A percentile compares a stretch with the other conserved stretches of the same genome.
phyloP scores from a whole-genome alignment of 306 rosid species.

The Biancaea sappan region DNA sequence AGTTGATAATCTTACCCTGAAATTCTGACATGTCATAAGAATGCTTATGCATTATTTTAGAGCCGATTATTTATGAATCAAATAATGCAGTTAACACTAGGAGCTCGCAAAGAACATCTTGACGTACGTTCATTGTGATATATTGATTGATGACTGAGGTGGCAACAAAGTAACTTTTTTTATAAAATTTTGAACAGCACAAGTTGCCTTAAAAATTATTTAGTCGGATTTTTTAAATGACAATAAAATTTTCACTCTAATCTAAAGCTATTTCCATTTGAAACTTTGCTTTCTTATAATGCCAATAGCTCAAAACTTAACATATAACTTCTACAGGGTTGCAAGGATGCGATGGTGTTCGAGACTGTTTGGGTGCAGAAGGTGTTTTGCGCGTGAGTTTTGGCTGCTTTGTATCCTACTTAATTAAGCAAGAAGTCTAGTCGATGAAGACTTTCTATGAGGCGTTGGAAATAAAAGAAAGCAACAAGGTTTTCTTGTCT shows the following conservation, averaged over 20 bases:
- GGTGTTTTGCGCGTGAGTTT: slow-evolving; percentile 98
- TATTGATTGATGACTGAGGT: slow-evolving; percentile 11
- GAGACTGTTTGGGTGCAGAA: slow-evolving; percentile 88
- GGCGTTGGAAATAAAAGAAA: not conserved
- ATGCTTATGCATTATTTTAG: slow-evolving; percentile 18
- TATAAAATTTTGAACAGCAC: not conserved
- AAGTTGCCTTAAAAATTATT: not conserved
- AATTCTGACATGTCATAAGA: slow-evolving; percentile 13
- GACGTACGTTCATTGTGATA: not conserved
- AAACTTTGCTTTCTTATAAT: slow-evolving; percentile 9
- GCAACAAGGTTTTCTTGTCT: not conserved
- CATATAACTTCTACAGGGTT: slow-evolving; percentile 52
- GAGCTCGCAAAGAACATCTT: slow-evolving; percentile 13
- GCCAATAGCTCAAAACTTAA: slow-evolving; percentile 18
- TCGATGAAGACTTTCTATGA: not conserved
- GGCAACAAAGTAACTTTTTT: slow-evolving; percentile 3
- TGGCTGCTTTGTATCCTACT: slow-evolving; percentile 94
- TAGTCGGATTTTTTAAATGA: slow-evolving; percentile 1
- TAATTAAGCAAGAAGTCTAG: slow-evolving; percentile 14
- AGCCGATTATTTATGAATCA: not conserved
- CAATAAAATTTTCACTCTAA: slow-evolving; percentile 14
- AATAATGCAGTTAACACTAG: not conserved
- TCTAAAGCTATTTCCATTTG: slow-evolving; percentile 11
- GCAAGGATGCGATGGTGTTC: slow-evolving; percentile 80
- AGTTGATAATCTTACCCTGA: not conserved